A percentile compares a stretch with the other conserved stretches of the same genome.
Conservation (phyloP, 306 rosid species). For the Cercis canadensis region DNA sequence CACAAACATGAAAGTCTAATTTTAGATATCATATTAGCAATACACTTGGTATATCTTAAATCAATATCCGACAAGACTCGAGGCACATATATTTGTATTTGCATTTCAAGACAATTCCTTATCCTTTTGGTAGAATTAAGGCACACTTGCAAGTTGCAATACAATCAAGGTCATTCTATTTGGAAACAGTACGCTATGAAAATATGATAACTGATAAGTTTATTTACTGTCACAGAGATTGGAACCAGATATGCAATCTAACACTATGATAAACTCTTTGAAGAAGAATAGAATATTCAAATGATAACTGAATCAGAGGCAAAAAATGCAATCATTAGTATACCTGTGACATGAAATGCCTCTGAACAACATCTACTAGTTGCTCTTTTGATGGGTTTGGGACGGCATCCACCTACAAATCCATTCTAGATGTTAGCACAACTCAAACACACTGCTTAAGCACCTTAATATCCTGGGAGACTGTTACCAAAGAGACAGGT, state of each 20-base stretch:
- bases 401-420: conserved; percentile 74
- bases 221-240: too few species aligned
- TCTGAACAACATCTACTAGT: conserved; percentile 87
- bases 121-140: neutral
- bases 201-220: too few species aligned
- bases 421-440: conserved; percentile 28
- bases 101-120: conserved; percentile 1
- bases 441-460: neutral
- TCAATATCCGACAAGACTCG: neutral
- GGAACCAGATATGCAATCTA: too few species aligned
- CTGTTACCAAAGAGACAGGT: neutral
- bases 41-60: conserved; percentile 2
- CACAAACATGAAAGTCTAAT: conserved; percentile 30
- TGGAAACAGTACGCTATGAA: too few species aligned
- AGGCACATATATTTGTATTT: too few species aligned
- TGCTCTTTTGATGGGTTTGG: conserved; percentile 98
- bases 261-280: too few species aligned
- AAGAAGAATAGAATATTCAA: too few species aligned
- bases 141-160: neutral
- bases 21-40: conserved; percentile 19
- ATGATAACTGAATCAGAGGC: neutral
- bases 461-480: conserved; percentile 2
- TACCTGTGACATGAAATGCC: conserved; percentile 99
- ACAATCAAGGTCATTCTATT: too few species aligned
- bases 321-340: neutral